These are phyloP conservation scores for Coemansia sp. DNA, from an alignment of 371 early-diverging fungal genomes.

Conservation along the genomic window DNA sequence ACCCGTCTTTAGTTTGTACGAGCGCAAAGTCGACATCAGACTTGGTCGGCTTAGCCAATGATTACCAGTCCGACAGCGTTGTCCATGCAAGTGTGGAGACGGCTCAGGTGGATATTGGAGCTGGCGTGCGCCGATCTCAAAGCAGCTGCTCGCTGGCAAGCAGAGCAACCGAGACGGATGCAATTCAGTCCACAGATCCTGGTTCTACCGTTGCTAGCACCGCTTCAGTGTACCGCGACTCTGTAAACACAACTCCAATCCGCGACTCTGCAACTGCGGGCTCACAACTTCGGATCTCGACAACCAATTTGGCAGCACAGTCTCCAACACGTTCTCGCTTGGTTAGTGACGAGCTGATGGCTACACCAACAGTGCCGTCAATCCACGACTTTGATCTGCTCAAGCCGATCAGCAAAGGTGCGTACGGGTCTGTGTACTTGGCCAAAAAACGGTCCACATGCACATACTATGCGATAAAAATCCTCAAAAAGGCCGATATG, in stretches of 20 bases:
- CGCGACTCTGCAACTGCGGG: not conserved
- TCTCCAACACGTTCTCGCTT: constrained; percentile 10
- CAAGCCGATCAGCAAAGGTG: constrained; percentile 85
- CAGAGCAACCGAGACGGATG: not conserved
- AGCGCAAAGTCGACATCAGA: constrained; percentile 4
- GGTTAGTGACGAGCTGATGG: constrained; percentile 18
- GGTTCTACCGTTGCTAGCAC: not conserved
- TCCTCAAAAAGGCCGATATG: constrained; percentile 88
- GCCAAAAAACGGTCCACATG: constrained; percentile 79
- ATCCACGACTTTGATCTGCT: constrained; percentile 83
- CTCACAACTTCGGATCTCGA: constrained; percentile 16
- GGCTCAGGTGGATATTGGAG: not conserved
- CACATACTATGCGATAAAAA: constrained; percentile 91
- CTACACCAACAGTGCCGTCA: constrained; percentile 60
- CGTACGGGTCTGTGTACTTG: constrained; percentile 85
- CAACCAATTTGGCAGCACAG: constrained; percentile 1
- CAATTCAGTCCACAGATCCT: not conserved
- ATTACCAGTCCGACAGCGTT: not conserved
- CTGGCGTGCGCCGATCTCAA: not conserved
- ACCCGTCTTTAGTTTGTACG: not conserved
- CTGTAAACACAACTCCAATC: not conserved
- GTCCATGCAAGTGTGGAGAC: not conserved
- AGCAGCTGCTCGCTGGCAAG: constrained; percentile 2
- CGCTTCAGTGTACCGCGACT: not conserved
- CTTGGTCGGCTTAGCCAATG: not conserved